Evolutionary conservation across 306 rosid genomes (phyloP), one percentile per base, ranked within the genome.

Genomic region (Myrica gale): DNA sequence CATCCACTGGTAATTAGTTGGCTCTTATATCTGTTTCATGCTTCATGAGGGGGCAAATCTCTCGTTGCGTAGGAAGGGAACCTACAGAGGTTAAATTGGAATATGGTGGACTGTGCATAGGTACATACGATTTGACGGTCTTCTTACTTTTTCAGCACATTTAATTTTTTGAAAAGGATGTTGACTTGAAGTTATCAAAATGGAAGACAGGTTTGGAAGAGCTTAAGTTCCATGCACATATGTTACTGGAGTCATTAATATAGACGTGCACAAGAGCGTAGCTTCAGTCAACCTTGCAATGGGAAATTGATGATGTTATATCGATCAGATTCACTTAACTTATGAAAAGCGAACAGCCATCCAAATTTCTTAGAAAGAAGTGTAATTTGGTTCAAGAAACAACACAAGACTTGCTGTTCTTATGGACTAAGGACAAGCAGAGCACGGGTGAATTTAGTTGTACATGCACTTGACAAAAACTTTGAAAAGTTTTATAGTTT

Each of bases 391-490:
- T 21, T 26, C 42, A 60, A 41, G 26, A 11, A 60, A 7, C 17
- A 60, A 60, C 12, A 0, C n/a, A 32, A 48, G 57, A 55, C 48
- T 3, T 47, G 51, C 69, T 19, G 68, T 13, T 41, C 73, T n/a
- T 13, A 41, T 50, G 55, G 65, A 42, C 68, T 71, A 68, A 77
- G n/a, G 73, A 43, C 76, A 68, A 65, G 62, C 39, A 1, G 71
- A 58, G 47, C 61, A 75, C 6, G 63, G 37, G 23, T 68, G 69
- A 73, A 26, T 26, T 26, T 26, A 26, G 32, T 26, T 26, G 32
- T 26, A 66, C 26, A 75, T 71, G 52, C 11, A 71, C 56, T 56
- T 54, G 17, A 12, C 63, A 53, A 17, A 74, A 58, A 68, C 11
- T 42, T 42, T 41, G 23, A 16, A 9, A 4, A 53, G 8, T 16